Base-by-base conservation (phyloP, 768 basidiomycete genomes). In the Polyporus arcularius region DNA sequence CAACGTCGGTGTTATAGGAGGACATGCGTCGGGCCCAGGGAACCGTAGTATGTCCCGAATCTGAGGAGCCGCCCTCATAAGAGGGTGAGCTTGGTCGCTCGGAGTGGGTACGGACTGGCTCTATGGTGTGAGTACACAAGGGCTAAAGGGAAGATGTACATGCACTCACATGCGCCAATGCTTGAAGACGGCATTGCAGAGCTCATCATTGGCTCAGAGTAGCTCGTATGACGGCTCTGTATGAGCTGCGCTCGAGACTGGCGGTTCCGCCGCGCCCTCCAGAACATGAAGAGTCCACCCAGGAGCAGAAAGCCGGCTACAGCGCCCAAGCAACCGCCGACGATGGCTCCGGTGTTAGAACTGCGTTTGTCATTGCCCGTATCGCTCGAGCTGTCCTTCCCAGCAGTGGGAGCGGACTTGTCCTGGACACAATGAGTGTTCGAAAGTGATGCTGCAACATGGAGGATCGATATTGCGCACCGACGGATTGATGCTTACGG, bases 241-340 rank as follows among this genome's bases (percentile, higher is more conserved):
- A 7, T 7, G 6, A 45, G 2, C n/a, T 16, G 43, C 15, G 43
- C 7, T 14, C 43, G 43, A 1, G 43, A 26, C 43, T 35, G 6
- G 35, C 35, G 35, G 43, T 16, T 45, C 2, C 43, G 16, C 1
- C 49, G 47, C n/a, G 21, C 26, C 21, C 35, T 56, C 48, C 60
- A 40, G 39, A 48, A 43, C 18, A 61, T 7, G 31, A 7, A 35
- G 35, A 61, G 15, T 6, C 30, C 15, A 9, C 12, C 43, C 11
- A 46, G n/a, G 12, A 35, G n/a, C 18, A 45, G 3, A 28, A 58
- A 10, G 10, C 45, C 50, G 0, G 15, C 43, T 8, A 52, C 14
- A 6, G 35, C 54, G 12, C 60, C 60, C 5, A 55, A 42, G 15
- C 43, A 47, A 4, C 54, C 60, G 16, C 60, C 60, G 30, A 56